Evolutionary conservation across 345 rosid species (phyloP), one percentile per base, ranked within the genome.

Genomic region (Ceriops decandra): DNA sequence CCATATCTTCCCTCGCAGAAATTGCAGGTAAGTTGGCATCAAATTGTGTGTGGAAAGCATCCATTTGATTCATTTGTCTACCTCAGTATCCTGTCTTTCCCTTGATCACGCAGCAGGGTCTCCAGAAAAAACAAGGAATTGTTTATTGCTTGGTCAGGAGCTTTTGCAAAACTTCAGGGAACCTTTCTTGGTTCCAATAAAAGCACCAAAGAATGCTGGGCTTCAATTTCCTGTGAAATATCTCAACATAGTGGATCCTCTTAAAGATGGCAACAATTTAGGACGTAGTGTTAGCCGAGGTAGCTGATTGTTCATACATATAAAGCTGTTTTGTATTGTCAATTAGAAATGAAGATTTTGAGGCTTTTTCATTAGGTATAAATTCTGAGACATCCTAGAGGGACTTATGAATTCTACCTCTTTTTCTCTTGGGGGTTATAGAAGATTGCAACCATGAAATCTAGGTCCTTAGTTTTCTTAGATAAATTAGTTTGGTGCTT

Each of bases 221-320:
- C 90, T 85, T 31, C 74, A 76, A 27, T 95, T 95, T 72, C 82
- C 78, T 35, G 75, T 77, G 33, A 95, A 88, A 87, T 82, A 88
- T 80, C 86, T 95, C 65, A 92, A 95, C 64, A 86, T 95, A 75
- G 81, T 88, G 21, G 99, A 95, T 78, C 98, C 98, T 0, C 76
- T 95, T 31, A 88, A 83, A 77, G 89, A 87, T 64, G 84, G 79
- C 71, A 95, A 95, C 77, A 95, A 92, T 79, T 92, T 92, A 60
- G 99, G 99, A 30, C 93, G 98, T 72, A 95, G 98, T 72, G 97
- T 95, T 26, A 95, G 88, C 90, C 88, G 86, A 92, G 96, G 99
- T 42, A 84, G 5, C 59, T 68, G 32, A 63, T 53, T 60, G 22
- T 6, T 70, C 38, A 28, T 66, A 54, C 53, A 24, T 58, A 24